These are phyloP conservation scores for Wakefieldia striispora DNA, from an alignment of 768 basidiomycete genomes.

Conservation along the genomic window DNA sequence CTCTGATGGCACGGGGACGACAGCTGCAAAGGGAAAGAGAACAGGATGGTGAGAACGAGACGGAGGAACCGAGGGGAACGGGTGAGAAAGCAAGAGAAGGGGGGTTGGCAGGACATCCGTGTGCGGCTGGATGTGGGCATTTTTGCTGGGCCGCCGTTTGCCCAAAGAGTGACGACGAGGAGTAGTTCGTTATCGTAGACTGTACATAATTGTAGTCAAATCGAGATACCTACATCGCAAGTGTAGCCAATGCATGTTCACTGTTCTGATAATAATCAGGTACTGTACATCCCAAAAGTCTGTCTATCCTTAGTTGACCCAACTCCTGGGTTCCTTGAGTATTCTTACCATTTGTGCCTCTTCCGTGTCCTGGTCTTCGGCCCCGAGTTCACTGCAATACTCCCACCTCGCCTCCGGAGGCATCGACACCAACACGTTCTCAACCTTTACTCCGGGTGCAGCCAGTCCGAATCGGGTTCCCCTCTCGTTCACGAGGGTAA, in stretches of 20 bases:
- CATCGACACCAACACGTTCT: slow-evolving; percentile 65
- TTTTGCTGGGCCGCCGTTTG: slow-evolving; percentile 63
- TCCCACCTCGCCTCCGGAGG: slow-evolving; percentile 71
- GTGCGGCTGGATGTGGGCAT: slow-evolving; percentile 83
- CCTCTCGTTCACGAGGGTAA: slow-evolving; percentile 67
- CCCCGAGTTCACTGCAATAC: slow-evolving; percentile 56
- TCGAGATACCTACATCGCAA: too few species aligned
- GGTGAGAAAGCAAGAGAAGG: slow-evolving; percentile 7
- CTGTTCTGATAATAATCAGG: too few species aligned
- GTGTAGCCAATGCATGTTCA: too few species aligned
- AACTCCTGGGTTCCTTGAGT: slow-evolving; percentile 32
- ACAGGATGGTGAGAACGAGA: slow-evolving; percentile 13
- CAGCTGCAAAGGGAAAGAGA: slow-evolving; percentile 20
- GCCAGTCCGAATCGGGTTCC: slow-evolving; percentile 66
- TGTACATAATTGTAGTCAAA: too few species aligned
- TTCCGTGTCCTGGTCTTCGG: slow-evolving; percentile 40
- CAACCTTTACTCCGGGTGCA: slow-evolving; percentile 58
- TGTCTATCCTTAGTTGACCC: slow-evolving; percentile 5
- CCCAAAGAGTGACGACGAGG: slow-evolving; percentile 4
- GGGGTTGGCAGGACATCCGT: slow-evolving; percentile 50
- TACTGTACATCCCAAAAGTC: not conserved
- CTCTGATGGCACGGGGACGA: slow-evolving; percentile 20
- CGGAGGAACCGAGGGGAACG: slow-evolving; percentile 5
- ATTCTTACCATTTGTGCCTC: slow-evolving; percentile 54
- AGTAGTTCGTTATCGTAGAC: not conserved